Base-by-base conservation (phyloP, 2,329 filamentous ascomycete genomes). In the Aspergillus brasiliensis region DNA sequence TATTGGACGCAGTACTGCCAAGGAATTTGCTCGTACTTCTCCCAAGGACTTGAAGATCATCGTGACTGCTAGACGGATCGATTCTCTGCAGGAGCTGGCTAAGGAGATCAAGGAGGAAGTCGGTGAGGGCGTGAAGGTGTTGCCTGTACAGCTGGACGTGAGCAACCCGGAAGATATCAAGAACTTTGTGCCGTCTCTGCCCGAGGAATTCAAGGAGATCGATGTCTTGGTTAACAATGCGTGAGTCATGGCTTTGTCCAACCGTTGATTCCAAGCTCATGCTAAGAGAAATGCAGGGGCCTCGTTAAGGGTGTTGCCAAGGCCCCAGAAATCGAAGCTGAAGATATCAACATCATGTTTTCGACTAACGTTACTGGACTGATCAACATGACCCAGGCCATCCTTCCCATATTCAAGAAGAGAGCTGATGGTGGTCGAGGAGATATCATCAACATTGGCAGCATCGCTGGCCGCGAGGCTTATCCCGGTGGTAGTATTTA, bases 151-250 rank as follows among this genome's bases (percentile, higher is more conserved):
- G 81, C 83, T 98, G 56, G 95, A 99, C 75, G 89, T 99, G 57
- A 93, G 90, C 81, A 89, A 90, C 60, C 82, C 91, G 0, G 85
- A 88, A 3, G 88, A 95, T 72, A 84, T 98, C 3, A 83, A 83
- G 55, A 80, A 78, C 42, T 94, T 98, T 71, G 88, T 97, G 11
- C 79, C 78, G 1, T 84, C 82, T 42, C 78, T 98, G 69, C 93
- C 94, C 0, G 86, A 87, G 62, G 93, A 92, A 73, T 98, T 91
- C 80, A 87, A 85, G 75, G 87, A 92, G 25, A 90, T 98, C 65
- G 86, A 98, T 75, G 84, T 98, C 2, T 80, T 99, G 61, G 91
- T 99, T 25, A 99, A 99, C 80, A 98, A 98, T 82, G 94, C 94
- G 91, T 96, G 77, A 75, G 89, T 82, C 91, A 17, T 2, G 7